Evolutionary conservation across 805 yeast genomes (phyloP), one percentile per base, ranked within the genome.

Genomic region (Lipomyces orientalis): DNA sequence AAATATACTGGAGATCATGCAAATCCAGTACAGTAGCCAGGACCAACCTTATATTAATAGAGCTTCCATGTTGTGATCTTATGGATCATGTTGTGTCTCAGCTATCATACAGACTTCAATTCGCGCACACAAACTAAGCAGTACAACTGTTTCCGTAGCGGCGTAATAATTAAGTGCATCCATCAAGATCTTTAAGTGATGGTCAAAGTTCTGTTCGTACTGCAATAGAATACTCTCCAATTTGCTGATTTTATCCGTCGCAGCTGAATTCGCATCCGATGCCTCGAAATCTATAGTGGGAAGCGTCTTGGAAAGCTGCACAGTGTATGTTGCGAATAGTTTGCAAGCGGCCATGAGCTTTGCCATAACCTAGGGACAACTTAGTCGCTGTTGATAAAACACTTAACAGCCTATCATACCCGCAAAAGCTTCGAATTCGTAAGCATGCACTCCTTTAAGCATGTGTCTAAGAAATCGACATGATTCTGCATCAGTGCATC

Each of bases 401-500:
- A 16, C 0, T 43, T 16, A 35, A 12, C 16, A 12, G 10, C 43
- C 16, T 16, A n/a, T 19, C 55, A 25, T 31, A 52, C 63, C 56
- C 68, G 60, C 56, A 89, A 79, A 61, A 89, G 76, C 58, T 81
- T 82, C 22, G 85, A 82, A 64, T 87, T 86, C 1, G 93, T 88
- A 63, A 90, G 80, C 75, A 90, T 82, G 10, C 92, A 86, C 71
- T 88, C 90, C 69, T 86, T 84, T 70, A 91, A 76, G 25, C 88
- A 82, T 1, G 88, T 85, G 75, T 88, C 90, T 68, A 91, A 79
- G 73, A 85, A 88, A 8, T 83, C 80, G 56, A 87, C 86, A 64
- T 90, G 81, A 37, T 78, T 78, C n/a, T 75, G 75, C 67, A 81
- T 80, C 4, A 88, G 75, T 34, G 78, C 73, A 65, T 83, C 85